Evolutionary conservation across 192 early-diverging fungal species (phyloP), one percentile per base, ranked within the genome.

Genomic region (Backusella luteola): DNA sequence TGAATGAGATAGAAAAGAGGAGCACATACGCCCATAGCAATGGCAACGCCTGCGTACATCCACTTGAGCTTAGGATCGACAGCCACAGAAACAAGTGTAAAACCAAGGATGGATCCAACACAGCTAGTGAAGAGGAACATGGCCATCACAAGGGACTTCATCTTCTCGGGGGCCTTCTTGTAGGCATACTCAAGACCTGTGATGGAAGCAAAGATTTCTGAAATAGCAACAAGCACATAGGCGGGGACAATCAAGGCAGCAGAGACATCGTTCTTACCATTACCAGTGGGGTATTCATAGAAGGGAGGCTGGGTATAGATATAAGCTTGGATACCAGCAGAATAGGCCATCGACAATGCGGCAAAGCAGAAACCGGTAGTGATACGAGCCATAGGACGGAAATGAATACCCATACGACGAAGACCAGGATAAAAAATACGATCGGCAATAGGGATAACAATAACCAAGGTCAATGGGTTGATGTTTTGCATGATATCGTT

Each of bases 401-500:
- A 73, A 19, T 80, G 70, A 39, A 85, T 73, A 14, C 87, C 86
- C 21, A 80, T 56, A 66, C 83, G 79, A 69, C 80, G 82, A 73
- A 93, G 71, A 56, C 67, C 59, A 2, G 93, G 93, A 85, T 91
- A 91, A 67, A 92, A 71, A 63, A 84, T 21, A 44, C 70, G 73
- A 80, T 93, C 90, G 44, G 90, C 87, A 35, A 93, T 80, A 17
- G 92, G 92, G 67, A 93, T 93, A 7, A 88, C 76, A 66, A 92
- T 84, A 49, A 93, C 84, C 67, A 94, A 66, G 75, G 86, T 79
- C 36, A 93, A 46, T 8, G 91, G 88, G 52, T 91, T 86, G 66
- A 91, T 81, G 69, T 88, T 89, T 69, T 88, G 85, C 77, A 94
- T 85, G 34, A 89, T 85, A 77, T 92, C 91, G 72, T 89, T 88